Percentiles rank a stretch among this genome's conserved stretches.
Conservation (phyloP, 1,284 basidiomycete genomes). For the Xerocomus minutiporus region DNA sequence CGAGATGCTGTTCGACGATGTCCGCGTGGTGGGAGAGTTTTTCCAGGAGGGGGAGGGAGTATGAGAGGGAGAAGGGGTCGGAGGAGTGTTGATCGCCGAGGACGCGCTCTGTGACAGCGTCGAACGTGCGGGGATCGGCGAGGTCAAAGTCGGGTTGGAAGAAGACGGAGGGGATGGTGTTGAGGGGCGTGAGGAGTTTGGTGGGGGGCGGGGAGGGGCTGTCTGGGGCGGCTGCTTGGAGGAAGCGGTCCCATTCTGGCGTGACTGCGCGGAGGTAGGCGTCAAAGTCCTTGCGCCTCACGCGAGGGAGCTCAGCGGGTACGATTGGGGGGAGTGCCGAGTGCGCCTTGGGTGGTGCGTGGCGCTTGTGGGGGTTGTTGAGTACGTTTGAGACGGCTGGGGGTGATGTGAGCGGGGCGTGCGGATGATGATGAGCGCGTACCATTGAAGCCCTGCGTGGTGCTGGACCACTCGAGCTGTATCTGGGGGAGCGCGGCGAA, state of each 20-base stretch:
- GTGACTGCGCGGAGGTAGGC: conserved; percentile 70
- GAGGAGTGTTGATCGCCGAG: conserved; percentile 34
- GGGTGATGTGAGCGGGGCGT: conserved; percentile 1
- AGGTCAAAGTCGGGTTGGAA: conserved; percentile 81
- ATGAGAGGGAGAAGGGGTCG: conserved; percentile 57
- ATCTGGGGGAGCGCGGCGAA: conserved; percentile 43
- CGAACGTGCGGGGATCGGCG: conserved; percentile 81
- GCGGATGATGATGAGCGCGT: conserved; percentile 21
- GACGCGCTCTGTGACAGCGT: conserved; percentile 67
- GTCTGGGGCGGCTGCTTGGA: conserved; percentile 48
- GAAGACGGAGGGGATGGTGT: conserved; percentile 77
- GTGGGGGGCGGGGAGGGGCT: conserved; percentile 35
- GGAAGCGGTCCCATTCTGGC: conserved; percentile 74
- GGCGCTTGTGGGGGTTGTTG: conserved; percentile 80
- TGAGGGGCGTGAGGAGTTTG: conserved; percentile 62
- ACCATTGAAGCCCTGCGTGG: conserved; percentile 78
- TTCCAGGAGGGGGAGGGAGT: conserved; percentile 79
- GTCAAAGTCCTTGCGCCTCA: conserved; percentile 82
- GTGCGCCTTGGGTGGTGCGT: conserved; percentile 82
- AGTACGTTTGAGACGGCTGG: conserved; percentile 72
- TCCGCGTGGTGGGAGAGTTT: conserved; percentile 91
- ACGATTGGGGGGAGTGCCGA: conserved; percentile 70
- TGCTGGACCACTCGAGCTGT: conserved; percentile 63
- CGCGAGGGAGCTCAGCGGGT: conserved; percentile 70
- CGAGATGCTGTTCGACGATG: conserved; percentile 91